Conservation (phyloP, 257 asterid species). For the Jaltomata sinuosa region DNA sequence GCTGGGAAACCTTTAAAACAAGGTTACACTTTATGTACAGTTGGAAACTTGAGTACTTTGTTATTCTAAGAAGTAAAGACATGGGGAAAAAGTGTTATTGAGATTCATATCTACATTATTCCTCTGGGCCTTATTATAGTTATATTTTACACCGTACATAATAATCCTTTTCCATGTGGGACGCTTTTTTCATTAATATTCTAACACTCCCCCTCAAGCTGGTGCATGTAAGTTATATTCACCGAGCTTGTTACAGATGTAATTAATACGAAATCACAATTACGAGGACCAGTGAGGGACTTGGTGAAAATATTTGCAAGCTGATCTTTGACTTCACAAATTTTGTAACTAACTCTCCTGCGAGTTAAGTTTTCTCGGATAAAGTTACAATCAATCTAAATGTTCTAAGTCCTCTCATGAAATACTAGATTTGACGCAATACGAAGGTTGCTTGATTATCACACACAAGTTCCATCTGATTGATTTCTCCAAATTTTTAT, state of each 20-base stretch:
- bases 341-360: not conserved
- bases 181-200: not conserved
- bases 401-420: not conserved
- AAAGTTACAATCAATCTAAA: not conserved
- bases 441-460: not conserved
- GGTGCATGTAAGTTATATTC: not conserved
- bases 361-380: not conserved
- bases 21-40: not conserved
- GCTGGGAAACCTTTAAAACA: not conserved
- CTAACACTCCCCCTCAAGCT: not conserved
- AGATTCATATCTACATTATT: not conserved
- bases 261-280: not conserved
- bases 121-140: not conserved
- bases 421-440: not conserved
- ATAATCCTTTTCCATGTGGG: not conserved
- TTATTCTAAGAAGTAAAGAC: not conserved
- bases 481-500: not conserved
- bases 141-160: not conserved
- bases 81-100: not conserved
- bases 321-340: not conserved
- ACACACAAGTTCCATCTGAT: not conserved
- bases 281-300: accelerated
- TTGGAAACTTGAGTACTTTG: not conserved
- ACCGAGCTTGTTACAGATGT: not conserved
- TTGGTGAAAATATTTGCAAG: not conserved